Percentiles rank a stretch among this genome's conserved stretches.
phyloP scores from a whole-genome alignment of 331 rosid species.

The Quercus tomentella region DNA sequence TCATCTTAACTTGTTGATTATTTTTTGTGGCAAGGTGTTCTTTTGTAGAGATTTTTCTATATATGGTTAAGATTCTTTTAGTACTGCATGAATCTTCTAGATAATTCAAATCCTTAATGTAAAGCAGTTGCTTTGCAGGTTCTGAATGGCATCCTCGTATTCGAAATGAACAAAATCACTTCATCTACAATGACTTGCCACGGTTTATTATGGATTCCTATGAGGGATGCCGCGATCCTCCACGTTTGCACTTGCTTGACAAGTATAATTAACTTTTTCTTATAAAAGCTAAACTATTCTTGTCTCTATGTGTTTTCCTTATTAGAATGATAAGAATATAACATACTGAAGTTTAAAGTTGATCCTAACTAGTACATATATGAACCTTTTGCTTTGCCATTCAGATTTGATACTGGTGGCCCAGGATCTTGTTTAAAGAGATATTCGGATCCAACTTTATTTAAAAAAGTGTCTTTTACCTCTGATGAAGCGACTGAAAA shows the following conservation, averaged over 20 bases:
- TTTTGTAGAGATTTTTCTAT: neutral
- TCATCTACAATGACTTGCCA: slow-evolving; percentile 90
- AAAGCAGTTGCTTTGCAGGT: slow-evolving; percentile 73
- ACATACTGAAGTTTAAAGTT: slow-evolving; percentile 6
- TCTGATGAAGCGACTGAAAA: slow-evolving; percentile 54
- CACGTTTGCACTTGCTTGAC: slow-evolving; percentile 82
- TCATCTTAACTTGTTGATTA: neutral
- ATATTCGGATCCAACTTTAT: slow-evolving; percentile 96
- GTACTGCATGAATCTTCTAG: neutral
- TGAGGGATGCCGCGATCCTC: slow-evolving; percentile 94
- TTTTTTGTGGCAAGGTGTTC: neutral
- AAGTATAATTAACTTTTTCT: slow-evolving; percentile 49
- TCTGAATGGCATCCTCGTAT: slow-evolving; percentile 86
- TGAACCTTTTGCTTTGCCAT: slow-evolving; percentile 18
- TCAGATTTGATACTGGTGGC: slow-evolving; percentile 92
- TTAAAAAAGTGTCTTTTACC: slow-evolving; percentile 62
- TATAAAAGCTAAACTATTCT: slow-evolving; percentile 1
- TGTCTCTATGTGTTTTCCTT: slow-evolving; percentile 5
- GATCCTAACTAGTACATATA: slow-evolving; percentile 2
- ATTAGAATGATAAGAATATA: slow-evolving; percentile 8
- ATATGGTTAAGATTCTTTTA: slow-evolving; percentile 6
- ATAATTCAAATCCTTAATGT: slow-evolving; percentile 25
- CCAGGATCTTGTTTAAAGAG: slow-evolving; percentile 91
- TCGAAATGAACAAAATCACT: slow-evolving; percentile 63
- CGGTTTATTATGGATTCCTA: slow-evolving; percentile 89